These are phyloP conservation scores for Tetraselmis striata DNA, from an alignment of 139 green algal genomes.

Conservation along the genomic window DNA sequence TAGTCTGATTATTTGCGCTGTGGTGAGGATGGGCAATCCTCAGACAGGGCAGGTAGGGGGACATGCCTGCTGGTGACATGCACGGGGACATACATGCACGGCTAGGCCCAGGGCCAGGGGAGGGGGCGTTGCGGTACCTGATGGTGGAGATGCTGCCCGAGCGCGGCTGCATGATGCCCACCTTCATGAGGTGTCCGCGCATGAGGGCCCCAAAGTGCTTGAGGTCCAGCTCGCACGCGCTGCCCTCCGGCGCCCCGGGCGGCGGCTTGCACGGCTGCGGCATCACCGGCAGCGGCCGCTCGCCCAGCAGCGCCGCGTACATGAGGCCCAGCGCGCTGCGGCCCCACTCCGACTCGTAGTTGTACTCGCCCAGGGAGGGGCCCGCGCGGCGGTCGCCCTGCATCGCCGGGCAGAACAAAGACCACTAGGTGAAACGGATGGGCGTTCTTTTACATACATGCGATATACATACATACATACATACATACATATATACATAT, in stretches of 20 bases:
- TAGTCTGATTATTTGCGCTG: too few species aligned
- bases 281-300: slow-evolving; percentile 11
- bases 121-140: background rate
- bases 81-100: too few species aligned
- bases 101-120: too few species aligned
- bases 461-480: too few species aligned
- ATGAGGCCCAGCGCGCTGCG: slow-evolving; percentile 44
- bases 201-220: slow-evolving; percentile 1
- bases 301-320: slow-evolving; percentile 42
- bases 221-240: background rate
- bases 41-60: too few species aligned
- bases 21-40: too few species aligned
- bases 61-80: too few species aligned
- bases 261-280: slow-evolving; percentile 13
- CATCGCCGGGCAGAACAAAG: too few species aligned
- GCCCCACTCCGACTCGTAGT: slow-evolving; percentile 50
- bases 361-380: slow-evolving; percentile 40
- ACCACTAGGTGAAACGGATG: background rate
- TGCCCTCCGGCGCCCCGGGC: background rate
- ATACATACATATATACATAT: too few species aligned
- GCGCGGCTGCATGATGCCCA: slow-evolving; percentile 30
- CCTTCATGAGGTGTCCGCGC: slow-evolving; percentile 32
- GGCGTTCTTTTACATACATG: too few species aligned
- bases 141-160: background rate
- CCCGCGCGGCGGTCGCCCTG: slow-evolving; percentile 45